These are phyloP conservation scores for Galerina sulciceps DNA, from an alignment of 768 basidiomycete genomes.

Conservation along the genomic window DNA sequence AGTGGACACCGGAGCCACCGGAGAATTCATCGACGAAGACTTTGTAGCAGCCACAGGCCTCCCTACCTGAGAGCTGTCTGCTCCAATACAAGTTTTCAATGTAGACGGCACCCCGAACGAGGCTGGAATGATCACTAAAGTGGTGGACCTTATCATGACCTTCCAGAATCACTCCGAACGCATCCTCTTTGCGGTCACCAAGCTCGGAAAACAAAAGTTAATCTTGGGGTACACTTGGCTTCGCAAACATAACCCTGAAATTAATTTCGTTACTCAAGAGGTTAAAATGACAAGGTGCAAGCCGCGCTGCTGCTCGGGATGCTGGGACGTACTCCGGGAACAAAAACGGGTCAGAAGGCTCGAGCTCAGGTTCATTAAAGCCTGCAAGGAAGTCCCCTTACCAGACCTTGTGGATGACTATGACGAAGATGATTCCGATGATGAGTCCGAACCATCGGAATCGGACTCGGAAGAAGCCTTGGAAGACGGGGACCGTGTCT, in stretches of 20 bases:
- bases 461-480: no score
- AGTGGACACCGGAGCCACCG: slow-evolving; percentile 20
- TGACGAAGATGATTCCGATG: no score
- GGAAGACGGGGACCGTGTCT: no score
- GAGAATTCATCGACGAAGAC: slow-evolving; percentile 7
- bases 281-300: slow-evolving; percentile 23
- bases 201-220: no score
- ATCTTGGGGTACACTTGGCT: slow-evolving; percentile 32
- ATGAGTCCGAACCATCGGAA: no score
- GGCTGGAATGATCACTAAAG: slow-evolving; percentile 21
- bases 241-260: slow-evolving; percentile 25
- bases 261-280: slow-evolving; percentile 22
- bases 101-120: slow-evolving; percentile 27
- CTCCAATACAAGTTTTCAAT: slow-evolving; percentile 21
- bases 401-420: no score
- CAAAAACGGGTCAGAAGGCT: not conserved
- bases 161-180: slow-evolving; percentile 23
- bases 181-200: slow-evolving; percentile 21
- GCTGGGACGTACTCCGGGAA: not conserved
- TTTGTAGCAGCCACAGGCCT: slow-evolving; percentile 7
- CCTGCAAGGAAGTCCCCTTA: no score
- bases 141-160: slow-evolving; percentile 17
- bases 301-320: slow-evolving; percentile 10
- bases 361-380: no score
- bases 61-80: slow-evolving; percentile 6